These are phyloP conservation scores for Phytopythium helicoides DNA, from an alignment of 352 stramenopile species.

Conservation along the genomic window DNA sequence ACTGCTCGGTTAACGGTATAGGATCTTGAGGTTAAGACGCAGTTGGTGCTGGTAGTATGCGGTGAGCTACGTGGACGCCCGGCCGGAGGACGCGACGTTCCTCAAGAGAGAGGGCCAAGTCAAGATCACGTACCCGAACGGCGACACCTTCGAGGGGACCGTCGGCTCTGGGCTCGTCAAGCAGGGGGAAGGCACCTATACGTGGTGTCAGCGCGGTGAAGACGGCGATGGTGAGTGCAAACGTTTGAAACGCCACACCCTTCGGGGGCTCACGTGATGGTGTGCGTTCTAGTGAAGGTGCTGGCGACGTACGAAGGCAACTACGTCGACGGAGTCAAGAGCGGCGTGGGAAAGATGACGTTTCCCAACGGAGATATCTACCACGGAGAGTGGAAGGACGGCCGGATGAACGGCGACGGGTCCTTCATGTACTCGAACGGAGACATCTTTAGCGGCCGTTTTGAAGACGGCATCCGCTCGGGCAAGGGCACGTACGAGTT, in stretches of 20 bases:
- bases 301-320: slow-evolving; percentile 82
- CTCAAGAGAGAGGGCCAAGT: slow-evolving; percentile 80
- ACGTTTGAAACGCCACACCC: too few species aligned
- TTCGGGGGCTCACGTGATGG: neutral
- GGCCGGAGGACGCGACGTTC: slow-evolving; percentile 82
- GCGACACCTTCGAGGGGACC: slow-evolving; percentile 88
- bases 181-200: slow-evolving; percentile 87
- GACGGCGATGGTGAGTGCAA: slow-evolving; percentile 72
- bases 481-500: slow-evolving; percentile 91
- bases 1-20: neutral
- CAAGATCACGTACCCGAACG: slow-evolving; percentile 88
- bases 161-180: slow-evolving; percentile 81
- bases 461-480: slow-evolving; percentile 72
- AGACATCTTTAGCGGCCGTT: slow-evolving; percentile 90
- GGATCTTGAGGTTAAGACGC: neutral
- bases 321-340: slow-evolving; percentile 84
- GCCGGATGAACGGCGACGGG: slow-evolving; percentile 87
- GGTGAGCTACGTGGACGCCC: slow-evolving; percentile 87
- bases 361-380: slow-evolving; percentile 90
- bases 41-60: slow-evolving; percentile 31
- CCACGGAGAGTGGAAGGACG: slow-evolving; percentile 85
- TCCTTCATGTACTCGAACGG: slow-evolving; percentile 91
- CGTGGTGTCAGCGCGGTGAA: slow-evolving; percentile 66
- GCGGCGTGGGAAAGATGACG: slow-evolving; percentile 89
- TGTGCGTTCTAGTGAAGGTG: slow-evolving; percentile 42